These are phyloP conservation scores for Dendrobium chrysotoxum DNA, from an alignment of 106 monocot species.

Conservation along the genomic window DNA sequence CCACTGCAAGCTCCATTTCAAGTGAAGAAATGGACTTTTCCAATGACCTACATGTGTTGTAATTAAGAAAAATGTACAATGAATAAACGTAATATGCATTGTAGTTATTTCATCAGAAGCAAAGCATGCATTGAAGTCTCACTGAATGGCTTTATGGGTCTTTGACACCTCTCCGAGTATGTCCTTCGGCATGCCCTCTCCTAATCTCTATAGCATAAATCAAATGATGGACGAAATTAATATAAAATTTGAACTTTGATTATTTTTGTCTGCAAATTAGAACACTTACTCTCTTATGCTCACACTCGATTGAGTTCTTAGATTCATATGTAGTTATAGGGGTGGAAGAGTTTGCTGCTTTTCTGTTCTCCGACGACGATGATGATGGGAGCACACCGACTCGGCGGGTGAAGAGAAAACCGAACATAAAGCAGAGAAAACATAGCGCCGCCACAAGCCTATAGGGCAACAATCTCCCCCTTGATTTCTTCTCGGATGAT, in stretches of 20 bases:
- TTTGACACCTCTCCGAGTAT: conserved; percentile 67
- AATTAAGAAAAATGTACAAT: neutral
- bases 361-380: neutral
- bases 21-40: conserved; percentile 62
- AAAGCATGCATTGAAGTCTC: conserved; percentile 15
- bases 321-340: neutral
- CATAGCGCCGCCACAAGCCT: conserved; percentile 42
- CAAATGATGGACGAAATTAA: neutral
- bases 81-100: neutral
- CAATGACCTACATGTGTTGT: conserved; percentile 38
- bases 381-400: conserved; percentile 6
- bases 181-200: conserved; percentile 34
- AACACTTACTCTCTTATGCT: conserved; percentile 43
- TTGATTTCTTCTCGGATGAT: conserved; percentile 53
- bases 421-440: conserved; percentile 45
- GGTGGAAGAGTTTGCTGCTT: neutral
- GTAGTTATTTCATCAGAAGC: too few relatives aligned
- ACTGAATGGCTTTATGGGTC: conserved; percentile 75
- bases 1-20: conserved; percentile 76
- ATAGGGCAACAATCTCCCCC: conserved; percentile 20
- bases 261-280: neutral
- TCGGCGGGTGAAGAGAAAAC: conserved; percentile 37
- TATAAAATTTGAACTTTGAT: neutral
- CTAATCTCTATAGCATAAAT: conserved; percentile 30
- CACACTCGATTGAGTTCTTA: conserved; percentile 23